Conservation (phyloP, 768 basidiomycete species). For the Russula abietina region DNA sequence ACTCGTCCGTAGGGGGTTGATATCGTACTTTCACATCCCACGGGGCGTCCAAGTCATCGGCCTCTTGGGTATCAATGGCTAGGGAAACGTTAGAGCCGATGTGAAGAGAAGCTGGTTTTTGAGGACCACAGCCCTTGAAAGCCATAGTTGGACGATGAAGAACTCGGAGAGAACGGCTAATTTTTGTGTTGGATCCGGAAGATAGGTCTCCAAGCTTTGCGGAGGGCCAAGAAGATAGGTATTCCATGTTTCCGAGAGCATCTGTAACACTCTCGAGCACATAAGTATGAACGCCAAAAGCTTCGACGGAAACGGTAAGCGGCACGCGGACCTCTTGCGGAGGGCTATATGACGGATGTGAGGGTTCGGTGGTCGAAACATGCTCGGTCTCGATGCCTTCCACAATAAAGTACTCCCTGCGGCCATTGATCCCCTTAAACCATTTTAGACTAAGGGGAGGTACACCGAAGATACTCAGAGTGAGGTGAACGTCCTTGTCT, state of each 20-base stretch:
- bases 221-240: slow-evolving; percentile 12
- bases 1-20: slow-evolving; percentile 43
- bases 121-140: slow-evolving; percentile 71
- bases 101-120: slow-evolving; percentile 60
- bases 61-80: slow-evolving; percentile 45
- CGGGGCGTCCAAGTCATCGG: slow-evolving; percentile 58
- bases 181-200: slow-evolving; percentile 39
- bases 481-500: slow-evolving; percentile 48
- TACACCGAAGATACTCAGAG: slow-evolving; percentile 63
- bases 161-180: slow-evolving; percentile 58
- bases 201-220: slow-evolving; percentile 22
- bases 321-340: slow-evolving; percentile 64
- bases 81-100: slow-evolving; percentile 62
- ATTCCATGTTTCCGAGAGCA: slow-evolving; percentile 61
- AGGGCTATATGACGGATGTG: slow-evolving; percentile 26
- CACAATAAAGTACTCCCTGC: slow-evolving; percentile 65
- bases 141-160: slow-evolving; percentile 64
- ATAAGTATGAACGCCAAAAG: slow-evolving; percentile 64
- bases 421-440: slow-evolving; percentile 62
- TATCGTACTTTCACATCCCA: slow-evolving; percentile 64
- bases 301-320: slow-evolving; percentile 54
- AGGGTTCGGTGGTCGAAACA: slow-evolving; percentile 30
- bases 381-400: slow-evolving; percentile 74
- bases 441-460: slow-evolving; percentile 74
- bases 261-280: slow-evolving; percentile 80